These are phyloP conservation scores for Cephaloascus fragrans DNA, from an alignment of 805 yeast genomes.

Conservation along the genomic window DNA sequence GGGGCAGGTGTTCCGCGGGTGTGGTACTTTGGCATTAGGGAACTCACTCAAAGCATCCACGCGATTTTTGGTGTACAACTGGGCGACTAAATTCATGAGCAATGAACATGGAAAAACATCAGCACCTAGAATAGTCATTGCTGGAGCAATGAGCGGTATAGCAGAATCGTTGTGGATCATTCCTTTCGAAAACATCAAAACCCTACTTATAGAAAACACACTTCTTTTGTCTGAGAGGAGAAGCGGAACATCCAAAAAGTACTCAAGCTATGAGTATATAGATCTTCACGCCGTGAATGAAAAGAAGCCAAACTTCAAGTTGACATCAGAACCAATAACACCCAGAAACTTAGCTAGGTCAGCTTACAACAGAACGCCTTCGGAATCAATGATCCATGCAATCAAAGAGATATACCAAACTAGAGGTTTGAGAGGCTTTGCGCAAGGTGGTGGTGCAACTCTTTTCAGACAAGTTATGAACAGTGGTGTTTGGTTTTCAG, in stretches of 20 bases:
- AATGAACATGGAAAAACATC: conserved; percentile 49
- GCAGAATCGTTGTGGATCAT: conserved; percentile 75
- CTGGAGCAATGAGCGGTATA: conserved; percentile 78
- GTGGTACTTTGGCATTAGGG: conserved; percentile 69
- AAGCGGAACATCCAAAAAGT: conserved; percentile 11
- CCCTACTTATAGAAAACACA: conserved; percentile 68
- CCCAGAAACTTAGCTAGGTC: background rate
- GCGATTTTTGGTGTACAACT: conserved; percentile 66
- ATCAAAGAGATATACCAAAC: conserved; percentile 57
- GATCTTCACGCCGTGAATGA: no score
- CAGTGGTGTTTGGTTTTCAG: conserved; percentile 75
- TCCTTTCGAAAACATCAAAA: conserved; percentile 85
- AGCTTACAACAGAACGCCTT: conserved; percentile 41
- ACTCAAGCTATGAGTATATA: background rate
- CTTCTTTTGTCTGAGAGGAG: conserved; percentile 17
- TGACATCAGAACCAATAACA: background rate
- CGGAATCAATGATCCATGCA: conserved; percentile 41
- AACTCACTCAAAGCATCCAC: conserved; percentile 64
- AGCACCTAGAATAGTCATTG: conserved; percentile 75
- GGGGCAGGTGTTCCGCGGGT: conserved; percentile 42
- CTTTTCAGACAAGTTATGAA: conserved; percentile 68
- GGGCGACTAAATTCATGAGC: conserved; percentile 60
- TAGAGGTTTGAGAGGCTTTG: conserved; percentile 69
- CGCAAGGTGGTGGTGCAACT: conserved; percentile 81
- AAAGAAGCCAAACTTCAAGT: background rate